A percentile compares a stretch with the other conserved stretches of the same genome.
Conservation (phyloP, 1,139 yeast species). For the Pichia sp. region DNA sequence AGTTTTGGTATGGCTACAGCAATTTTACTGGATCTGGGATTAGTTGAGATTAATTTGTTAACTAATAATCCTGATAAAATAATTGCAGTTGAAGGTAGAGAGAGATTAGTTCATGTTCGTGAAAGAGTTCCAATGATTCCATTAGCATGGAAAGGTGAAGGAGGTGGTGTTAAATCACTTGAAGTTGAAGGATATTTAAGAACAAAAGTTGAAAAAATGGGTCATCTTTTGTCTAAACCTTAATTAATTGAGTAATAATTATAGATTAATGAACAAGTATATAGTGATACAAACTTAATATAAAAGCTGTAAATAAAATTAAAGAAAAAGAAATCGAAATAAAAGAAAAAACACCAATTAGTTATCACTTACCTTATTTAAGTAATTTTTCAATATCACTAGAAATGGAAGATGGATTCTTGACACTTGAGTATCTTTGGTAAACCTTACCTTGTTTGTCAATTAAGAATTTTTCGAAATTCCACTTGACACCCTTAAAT, state of each 20-base stretch:
- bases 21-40: slow-evolving; percentile 76
- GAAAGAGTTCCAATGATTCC: slow-evolving; percentile 97
- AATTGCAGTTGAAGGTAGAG: slow-evolving; percentile 83
- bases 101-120: slow-evolving; percentile 60
- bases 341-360: slow-evolving; percentile 89
- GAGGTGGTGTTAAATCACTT: slow-evolving; percentile 63
- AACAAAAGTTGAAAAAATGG: slow-evolving; percentile 96
- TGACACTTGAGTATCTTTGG: slow-evolving; percentile 61
- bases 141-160: slow-evolving; percentile 70
- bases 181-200: slow-evolving; percentile 91
- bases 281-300: not conserved
- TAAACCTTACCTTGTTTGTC: slow-evolving; percentile 68
- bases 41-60: slow-evolving; percentile 63
- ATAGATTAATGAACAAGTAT: not conserved
- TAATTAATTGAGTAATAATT: not conserved
- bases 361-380: slow-evolving; percentile 39
- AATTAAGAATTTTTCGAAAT: slow-evolving; percentile 85
- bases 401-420: slow-evolving; percentile 47
- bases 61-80: slow-evolving; percentile 97
- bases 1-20: slow-evolving; percentile 92
- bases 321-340: slow-evolving; percentile 65
- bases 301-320: not conserved
- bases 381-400: slow-evolving; percentile 26
- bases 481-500: slow-evolving; percentile 83
- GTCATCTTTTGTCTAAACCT: slow-evolving; percentile 73